Evolutionary conservation across 1,139 yeast genomes (phyloP).

Genomic region (Geotrichum carabidarum): DNA sequence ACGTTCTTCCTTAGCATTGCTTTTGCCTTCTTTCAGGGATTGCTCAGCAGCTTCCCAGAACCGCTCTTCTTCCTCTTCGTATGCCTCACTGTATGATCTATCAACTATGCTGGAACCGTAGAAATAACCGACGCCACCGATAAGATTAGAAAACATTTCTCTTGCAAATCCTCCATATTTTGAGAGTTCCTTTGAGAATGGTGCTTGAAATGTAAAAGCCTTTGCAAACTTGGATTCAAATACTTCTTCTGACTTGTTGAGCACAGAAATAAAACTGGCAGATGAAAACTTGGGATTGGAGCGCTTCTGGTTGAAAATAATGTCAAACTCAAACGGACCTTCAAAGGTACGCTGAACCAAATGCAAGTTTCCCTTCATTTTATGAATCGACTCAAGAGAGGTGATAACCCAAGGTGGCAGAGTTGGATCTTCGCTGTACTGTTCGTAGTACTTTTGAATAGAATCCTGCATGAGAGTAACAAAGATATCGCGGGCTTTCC

Average conservation of each 20-base stretch:
- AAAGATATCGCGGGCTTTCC: slow-evolving; percentile 79
- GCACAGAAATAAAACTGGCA: slow-evolving; percentile 40
- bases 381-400: slow-evolving; percentile 54
- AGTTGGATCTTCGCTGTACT: slow-evolving; percentile 34
- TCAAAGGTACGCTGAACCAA: slow-evolving; percentile 67
- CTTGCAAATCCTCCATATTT: slow-evolving; percentile 59
- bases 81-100: slow-evolving; percentile 61
- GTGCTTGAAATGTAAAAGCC: slow-evolving; percentile 52
- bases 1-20: slow-evolving; percentile 30
- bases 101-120: slow-evolving; percentile 87
- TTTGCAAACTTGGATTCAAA: slow-evolving; percentile 54
- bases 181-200: slow-evolving; percentile 44
- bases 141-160: slow-evolving; percentile 70
- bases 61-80: slow-evolving; percentile 45
- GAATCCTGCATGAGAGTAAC: slow-evolving; percentile 66
- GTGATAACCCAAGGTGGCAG: slow-evolving; percentile 42
- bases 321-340: slow-evolving; percentile 74
- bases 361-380: slow-evolving; percentile 73
- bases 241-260: slow-evolving; percentile 39
- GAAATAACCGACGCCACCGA: slow-evolving; percentile 88
- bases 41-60: slow-evolving; percentile 33
- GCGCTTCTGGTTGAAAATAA: slow-evolving; percentile 48
- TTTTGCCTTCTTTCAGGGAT: slow-evolving; percentile 23
- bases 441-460: slow-evolving; percentile 46
- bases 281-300: slow-evolving; percentile 36